Evolutionary conservation across 1,284 basidiomycete genomes (phyloP), one percentile per base, ranked within the genome.

Genomic region (Malassezia psittaci): DNA sequence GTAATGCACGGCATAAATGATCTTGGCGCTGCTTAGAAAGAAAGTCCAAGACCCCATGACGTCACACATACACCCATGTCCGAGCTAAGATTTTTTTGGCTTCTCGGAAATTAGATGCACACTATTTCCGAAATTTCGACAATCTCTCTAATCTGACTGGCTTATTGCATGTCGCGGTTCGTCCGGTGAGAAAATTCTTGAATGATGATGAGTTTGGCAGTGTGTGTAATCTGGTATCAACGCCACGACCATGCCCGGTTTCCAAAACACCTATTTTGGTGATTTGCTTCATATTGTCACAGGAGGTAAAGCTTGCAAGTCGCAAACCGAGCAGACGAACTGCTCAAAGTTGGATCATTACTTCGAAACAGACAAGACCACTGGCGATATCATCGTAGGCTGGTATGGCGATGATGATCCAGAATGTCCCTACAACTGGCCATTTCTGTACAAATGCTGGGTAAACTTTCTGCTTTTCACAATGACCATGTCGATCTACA

Each of bases 401-500:
- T 76, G 75, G 74, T 59, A 72, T 38, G 72, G 67, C n/a, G 51
- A 61, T 8, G 52, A 66, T 10, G 76, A 76, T 48, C 68, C 68
- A 1, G 68, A 65, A 15, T 68, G 67, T 43, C 76, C 76, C 5
- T 58, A 61, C 29, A 76, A 75, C 55, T 77, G 75, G 75, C 48
- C 63, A 1, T 44, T 46, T 2, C 35, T 44, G 5, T 63, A 70
- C 57, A 75, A 75, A 35, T n/a, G 51, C 24, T 73, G 71, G 8
- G 65, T 76, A 52, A 70, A 63, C 9, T 42, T 44, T 18, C 53
- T 70, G 15, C 61, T 77, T 38, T 66, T 63, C 39, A 52, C 73
- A 13, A 62, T 76, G 41, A 69, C 73, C 6, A 74, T 81, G 36
- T 81, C 82, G 60, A 77, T 80, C 3, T 84, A 48, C n/a, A 48